Conservation (phyloP, 2,329 filamentous ascomycete species). For the Xenoacremonium recifei region DNA sequence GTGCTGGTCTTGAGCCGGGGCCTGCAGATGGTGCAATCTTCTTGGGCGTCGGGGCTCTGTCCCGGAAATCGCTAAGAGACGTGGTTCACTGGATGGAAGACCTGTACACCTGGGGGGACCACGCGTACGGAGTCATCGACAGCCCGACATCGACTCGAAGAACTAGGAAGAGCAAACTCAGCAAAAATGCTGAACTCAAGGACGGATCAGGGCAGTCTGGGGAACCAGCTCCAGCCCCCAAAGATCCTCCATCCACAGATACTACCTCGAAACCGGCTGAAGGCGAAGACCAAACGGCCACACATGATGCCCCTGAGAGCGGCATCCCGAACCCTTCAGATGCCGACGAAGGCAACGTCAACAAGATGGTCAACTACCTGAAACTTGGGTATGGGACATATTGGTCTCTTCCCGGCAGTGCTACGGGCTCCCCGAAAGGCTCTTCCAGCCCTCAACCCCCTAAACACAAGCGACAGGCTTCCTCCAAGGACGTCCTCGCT, state of each 20-base stretch:
- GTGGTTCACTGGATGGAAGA: constrained; percentile 86
- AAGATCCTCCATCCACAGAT: not conserved
- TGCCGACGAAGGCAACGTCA: constrained; percentile 39
- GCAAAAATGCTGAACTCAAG: constrained; percentile 11
- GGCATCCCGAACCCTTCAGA: constrained; percentile 10
- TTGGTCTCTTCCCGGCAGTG: constrained; percentile 48
- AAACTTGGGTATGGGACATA: constrained; percentile 68
- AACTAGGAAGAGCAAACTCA: constrained; percentile 35
- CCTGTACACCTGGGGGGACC: constrained; percentile 78
- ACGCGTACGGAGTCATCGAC: constrained; percentile 81
- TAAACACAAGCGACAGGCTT: constrained; percentile 10
- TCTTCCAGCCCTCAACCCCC: constrained; percentile 10
- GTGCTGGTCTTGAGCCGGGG: constrained; percentile 63
- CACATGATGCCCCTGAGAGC: not conserved
- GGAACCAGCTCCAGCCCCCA: too few relatives aligned
- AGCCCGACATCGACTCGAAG: constrained; percentile 68
- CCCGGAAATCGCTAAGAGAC: constrained; percentile 67
- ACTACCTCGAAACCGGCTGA: not conserved
- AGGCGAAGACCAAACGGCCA: not conserved
- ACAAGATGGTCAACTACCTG: constrained; percentile 61
- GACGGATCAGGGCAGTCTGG: constrained; percentile 3
- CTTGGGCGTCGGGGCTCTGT: constrained; percentile 73
- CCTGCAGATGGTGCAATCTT: constrained; percentile 85
- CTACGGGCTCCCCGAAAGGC: constrained; percentile 15
- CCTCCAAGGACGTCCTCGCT: not conserved